Percentiles rank a stretch among this genome's conserved stretches.
These are phyloP conservation scores for Anthostomella pinea DNA, from an alignment of 2,329 filamentous ascomycete species.

Conservation along the genomic window DNA sequence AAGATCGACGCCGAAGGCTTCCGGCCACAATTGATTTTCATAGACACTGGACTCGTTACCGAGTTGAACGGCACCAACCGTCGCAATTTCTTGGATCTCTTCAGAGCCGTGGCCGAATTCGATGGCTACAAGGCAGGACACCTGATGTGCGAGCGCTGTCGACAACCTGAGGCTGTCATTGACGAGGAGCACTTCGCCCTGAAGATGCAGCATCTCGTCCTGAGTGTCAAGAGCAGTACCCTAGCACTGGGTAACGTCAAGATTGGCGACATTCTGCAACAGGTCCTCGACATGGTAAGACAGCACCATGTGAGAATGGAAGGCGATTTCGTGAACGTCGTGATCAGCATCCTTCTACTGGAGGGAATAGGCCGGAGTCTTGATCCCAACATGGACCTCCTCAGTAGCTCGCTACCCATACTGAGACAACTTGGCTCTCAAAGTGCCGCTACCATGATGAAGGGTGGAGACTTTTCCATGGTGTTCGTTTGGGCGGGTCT, in stretches of 20 bases:
- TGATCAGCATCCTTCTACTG: slow-evolving; percentile 87
- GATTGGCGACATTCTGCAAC: slow-evolving; percentile 90
- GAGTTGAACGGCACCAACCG: slow-evolving; percentile 86
- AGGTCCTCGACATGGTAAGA: slow-evolving; percentile 89
- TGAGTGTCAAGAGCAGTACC: slow-evolving; percentile 85
- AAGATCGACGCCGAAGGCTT: slow-evolving; percentile 85
- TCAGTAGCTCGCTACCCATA: slow-evolving; percentile 84
- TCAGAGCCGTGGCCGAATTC: slow-evolving; percentile 93
- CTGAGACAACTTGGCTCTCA: slow-evolving; percentile 81
- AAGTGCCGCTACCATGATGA: slow-evolving; percentile 66
- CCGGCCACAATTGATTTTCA: slow-evolving; percentile 92
- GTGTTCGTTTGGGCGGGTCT: slow-evolving; percentile 87
- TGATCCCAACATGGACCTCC: slow-evolving; percentile 82
- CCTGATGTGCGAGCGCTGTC: slow-evolving; percentile 93
- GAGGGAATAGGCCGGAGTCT: slow-evolving; percentile 90
- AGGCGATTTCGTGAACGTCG: slow-evolving; percentile 97
- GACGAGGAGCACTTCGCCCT: slow-evolving; percentile 88
- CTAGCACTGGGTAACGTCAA: slow-evolving; percentile 91
- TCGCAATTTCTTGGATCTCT: slow-evolving; percentile 88
- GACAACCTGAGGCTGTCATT: slow-evolving; percentile 85
- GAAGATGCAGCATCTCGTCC: slow-evolving; percentile 94
- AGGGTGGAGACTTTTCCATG: slow-evolving; percentile 77
- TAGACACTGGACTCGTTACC: slow-evolving; percentile 93
- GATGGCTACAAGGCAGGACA: slow-evolving; percentile 94
- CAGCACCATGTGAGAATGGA: slow-evolving; percentile 90